These are phyloP conservation scores for Sporothrix variecibatus DNA, from an alignment of 2,329 filamentous ascomycete genomes.

Conservation along the genomic window DNA sequence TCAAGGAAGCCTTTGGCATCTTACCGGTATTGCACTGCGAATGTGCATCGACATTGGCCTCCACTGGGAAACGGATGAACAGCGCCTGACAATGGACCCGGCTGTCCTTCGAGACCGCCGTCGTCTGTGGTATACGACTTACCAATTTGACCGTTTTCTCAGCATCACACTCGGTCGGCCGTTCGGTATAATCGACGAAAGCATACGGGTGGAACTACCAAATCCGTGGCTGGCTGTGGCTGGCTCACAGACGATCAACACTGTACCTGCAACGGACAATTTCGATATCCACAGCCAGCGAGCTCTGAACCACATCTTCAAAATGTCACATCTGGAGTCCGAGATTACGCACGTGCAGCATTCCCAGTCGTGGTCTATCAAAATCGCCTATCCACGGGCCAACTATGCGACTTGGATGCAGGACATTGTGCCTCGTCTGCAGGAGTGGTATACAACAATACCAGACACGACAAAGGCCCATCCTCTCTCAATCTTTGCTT, in stretches of 20 bases:
- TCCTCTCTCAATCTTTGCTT: background rate
- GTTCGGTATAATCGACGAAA: background rate
- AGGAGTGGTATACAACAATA: background rate
- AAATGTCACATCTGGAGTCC: background rate
- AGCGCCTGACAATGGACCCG: background rate
- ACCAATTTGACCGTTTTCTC: background rate
- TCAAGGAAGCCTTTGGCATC: background rate
- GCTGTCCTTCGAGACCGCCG: background rate
- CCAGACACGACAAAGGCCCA: background rate
- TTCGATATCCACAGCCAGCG: background rate
- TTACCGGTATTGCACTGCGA: background rate
- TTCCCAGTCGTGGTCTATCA: background rate
- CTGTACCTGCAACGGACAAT: background rate
- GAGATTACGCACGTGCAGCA: slow-evolving; percentile 13
- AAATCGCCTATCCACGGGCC: background rate
- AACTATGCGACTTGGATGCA: background rate
- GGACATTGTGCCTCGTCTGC: background rate
- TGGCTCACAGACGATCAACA: background rate
- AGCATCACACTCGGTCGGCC: background rate
- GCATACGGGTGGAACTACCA: background rate
- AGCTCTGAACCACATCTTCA: background rate
- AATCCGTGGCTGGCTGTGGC: background rate
- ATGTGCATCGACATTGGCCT: slow-evolving; percentile 5
- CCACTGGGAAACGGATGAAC: background rate
- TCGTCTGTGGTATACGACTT: background rate